Evolutionary conservation across 176 grass and related monocot genomes (phyloP).

Genomic region (Olyra latifolia): DNA sequence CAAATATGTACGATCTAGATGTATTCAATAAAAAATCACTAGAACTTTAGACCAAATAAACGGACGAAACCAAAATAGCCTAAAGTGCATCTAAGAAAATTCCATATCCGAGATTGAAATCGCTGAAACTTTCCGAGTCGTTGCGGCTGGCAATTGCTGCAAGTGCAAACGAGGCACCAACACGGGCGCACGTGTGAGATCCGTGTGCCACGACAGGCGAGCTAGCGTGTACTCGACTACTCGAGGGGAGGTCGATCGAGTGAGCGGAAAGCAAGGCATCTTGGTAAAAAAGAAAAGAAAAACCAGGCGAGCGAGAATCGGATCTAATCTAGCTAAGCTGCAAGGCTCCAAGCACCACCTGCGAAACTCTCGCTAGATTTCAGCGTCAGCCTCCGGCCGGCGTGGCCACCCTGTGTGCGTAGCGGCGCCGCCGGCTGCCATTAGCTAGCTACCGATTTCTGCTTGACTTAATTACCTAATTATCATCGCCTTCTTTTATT

Average conservation of each 20-base stretch:
- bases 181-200: constrained; percentile 27
- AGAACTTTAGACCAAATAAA: no score
- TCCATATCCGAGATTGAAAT: neutral
- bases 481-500: neutral
- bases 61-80: no score
- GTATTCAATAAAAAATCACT: no score
- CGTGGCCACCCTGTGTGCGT: constrained; percentile 23
- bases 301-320: constrained; percentile 7
- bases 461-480: constrained; percentile 22
- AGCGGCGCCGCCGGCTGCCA: constrained; percentile 22
- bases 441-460: neutral
- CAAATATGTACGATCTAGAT: no score
- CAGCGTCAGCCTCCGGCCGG: neutral
- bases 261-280: constrained; percentile 21
- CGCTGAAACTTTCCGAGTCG: neutral
- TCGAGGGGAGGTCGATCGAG: neutral
- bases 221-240: neutral
- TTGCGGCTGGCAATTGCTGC: neutral
- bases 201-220: constrained; percentile 4
- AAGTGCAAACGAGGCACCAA: neutral
- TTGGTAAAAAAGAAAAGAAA: neutral
- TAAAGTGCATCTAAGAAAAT: no score
- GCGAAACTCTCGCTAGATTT: constrained; percentile 38
- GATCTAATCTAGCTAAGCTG: constrained; percentile 26
- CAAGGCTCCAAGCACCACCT: neutral